Evolutionary conservation across 331 rosid genomes (phyloP), one percentile per base, ranked within the genome.

Genomic region (Stylosanthes scabra): DNA sequence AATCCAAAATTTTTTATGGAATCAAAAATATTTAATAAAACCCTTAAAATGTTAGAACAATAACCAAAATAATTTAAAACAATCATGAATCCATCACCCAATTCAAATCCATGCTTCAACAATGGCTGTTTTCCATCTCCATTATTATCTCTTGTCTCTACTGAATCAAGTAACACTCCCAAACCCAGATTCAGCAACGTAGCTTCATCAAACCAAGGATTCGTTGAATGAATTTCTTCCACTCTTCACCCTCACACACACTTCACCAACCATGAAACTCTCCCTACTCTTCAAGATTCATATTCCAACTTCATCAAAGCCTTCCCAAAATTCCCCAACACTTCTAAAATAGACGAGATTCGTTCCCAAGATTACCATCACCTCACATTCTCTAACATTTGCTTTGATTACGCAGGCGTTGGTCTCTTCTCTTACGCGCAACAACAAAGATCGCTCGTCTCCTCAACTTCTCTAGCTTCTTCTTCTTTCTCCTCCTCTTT

Each of bases 351-450:
- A 6, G 97, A 93, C 55, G 73, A 16, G 73, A 77, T 89, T 45
- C 85, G 97, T 75, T 83, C 81, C 34, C 78, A 78, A 11, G 89
- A 91, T 16, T 93, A 93, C 74, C 59, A 68, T 44, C 93, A 93
- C 81, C 85, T 91, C 62, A 79, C 79, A 40, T 64, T 66, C 87
- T 83, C 87, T 75, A 93, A 81, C 64, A 77, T 68, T n/a, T 83
- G 96, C 74, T 85, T 93, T 13, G 98, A 93, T 78, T 91, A 93
- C 63, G 65, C 77, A 6, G 98, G 97, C 0, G 77, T 63, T 70
- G 90, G 98, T 66, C 96, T 93, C 69, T 93, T 93, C 85, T 93
- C 98, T 12, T 82, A 70, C 37, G 54, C 81, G 69, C 93, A 86
- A 68, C 80, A 69, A 9, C 89, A 72, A 25, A 76, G 66, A 10